Base-by-base conservation (phyloP, 176 grass and related monocot species). In the Triticum dicoccoides region DNA sequence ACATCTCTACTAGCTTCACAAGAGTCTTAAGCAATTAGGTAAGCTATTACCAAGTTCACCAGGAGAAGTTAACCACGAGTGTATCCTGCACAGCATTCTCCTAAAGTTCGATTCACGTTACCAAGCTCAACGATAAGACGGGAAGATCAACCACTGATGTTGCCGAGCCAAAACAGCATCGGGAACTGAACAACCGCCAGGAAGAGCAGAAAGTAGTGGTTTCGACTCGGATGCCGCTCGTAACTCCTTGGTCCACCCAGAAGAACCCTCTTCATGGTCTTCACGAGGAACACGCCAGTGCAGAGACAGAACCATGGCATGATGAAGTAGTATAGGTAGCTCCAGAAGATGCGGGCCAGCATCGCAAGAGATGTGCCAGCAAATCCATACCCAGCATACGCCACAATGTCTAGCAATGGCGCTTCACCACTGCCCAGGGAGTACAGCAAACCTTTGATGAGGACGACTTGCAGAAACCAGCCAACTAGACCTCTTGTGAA, bases 381-480 rank as follows among this genome's bases (percentile, higher is more conserved):
- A 32, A 98, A 98, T 38, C 89, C 87, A 74, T 98, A 98, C 15
- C 95, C 95, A 81, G 89, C 90, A 3, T 95, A 98, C 0, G 95
- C 93, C 67, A 92, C 91, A 0, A 95, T 82, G 68, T 98, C 95
- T 8, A 98, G 89, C 77, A 98, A 67, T 1, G 91, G 91, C 0
- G 93, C 87, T 65, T 98, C 95, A 29, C 87, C 70, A 17, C 87
- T 89, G 44, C 95, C 95, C 71, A 95, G 67, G 12, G 86, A 89
- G 85, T 92, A 95, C 18, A 95, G 52, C 37, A 98, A 83, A 42
- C 84, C 90, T 86, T 93, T 92, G 61, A 98, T 87, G 74, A 98
- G 69, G 35, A 89, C 77, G 30, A 95, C 82, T 88, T 98, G 93
- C 11, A 98, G 76, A 87, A 95, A 85, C 95, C 95, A 98, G 15